phyloP scores from a whole-genome alignment of 2,329 filamentous ascomycete genomes.

The Pestalotiopsis sp. region DNA sequence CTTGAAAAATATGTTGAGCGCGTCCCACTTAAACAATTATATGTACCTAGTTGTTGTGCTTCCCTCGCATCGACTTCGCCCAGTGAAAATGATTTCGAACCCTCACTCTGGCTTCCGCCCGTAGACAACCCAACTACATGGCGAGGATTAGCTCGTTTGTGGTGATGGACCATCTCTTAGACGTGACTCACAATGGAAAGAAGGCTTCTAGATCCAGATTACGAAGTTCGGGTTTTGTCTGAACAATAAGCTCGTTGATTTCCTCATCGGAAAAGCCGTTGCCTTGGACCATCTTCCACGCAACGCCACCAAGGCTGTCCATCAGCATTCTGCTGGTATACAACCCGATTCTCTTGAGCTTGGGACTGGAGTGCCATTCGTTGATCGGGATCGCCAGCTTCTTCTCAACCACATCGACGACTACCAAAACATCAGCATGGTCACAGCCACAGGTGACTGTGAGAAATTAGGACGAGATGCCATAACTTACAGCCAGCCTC shows the following conservation, averaged over 20 bases:
- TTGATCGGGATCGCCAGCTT: neutral
- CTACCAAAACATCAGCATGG: neutral
- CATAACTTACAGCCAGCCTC: conserved; percentile 4
- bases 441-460: too few relatives aligned
- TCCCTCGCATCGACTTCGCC: too few relatives aligned
- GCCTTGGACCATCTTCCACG: conserved; percentile 74
- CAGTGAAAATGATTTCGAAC: too few relatives aligned
- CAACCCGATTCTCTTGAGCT: neutral
- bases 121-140: conserved; percentile 22
- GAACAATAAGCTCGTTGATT: conserved; percentile 76
- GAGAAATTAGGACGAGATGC: too few relatives aligned
- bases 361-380: neutral
- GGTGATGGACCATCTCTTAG: neutral
- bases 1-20: too few relatives aligned
- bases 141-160: conserved; percentile 21
- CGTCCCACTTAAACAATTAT: too few relatives aligned
- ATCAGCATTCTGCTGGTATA: conserved; percentile 39
- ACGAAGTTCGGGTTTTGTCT: conserved; percentile 43
- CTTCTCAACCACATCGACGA: conserved; percentile 2
- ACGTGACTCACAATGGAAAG: neutral
- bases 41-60: too few relatives aligned
- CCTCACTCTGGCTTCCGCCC: neutral
- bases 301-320: conserved; percentile 66
- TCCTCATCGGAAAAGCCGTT: conserved; percentile 74
- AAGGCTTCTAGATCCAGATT: neutral